Conservation (phyloP, 352 stramenopile species). For the Globisporangium iwayamae region DNA sequence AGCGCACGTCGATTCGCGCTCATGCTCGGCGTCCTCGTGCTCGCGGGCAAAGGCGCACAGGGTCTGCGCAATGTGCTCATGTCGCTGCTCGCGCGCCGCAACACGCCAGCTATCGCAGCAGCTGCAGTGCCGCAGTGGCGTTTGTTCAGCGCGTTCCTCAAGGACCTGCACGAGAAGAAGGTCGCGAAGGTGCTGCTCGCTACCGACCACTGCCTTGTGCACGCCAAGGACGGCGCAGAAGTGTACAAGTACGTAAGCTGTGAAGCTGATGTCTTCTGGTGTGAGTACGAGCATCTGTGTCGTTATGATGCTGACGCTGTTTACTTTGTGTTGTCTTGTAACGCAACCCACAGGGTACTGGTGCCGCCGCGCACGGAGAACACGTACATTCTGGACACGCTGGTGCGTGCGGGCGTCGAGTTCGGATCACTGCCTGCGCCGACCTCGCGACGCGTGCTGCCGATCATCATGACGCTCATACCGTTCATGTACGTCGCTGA, state of each 20-base stretch:
- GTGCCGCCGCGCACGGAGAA: conserved; percentile 71
- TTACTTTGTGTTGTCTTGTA: conserved; percentile 3
- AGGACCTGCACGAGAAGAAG: conserved; percentile 39
- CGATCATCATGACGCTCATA: conserved; percentile 60
- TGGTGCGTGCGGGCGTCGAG: conserved; percentile 59
- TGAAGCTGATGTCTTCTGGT: background rate
- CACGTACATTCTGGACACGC: conserved; percentile 62
- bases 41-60: conserved; percentile 34
- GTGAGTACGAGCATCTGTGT: background rate
- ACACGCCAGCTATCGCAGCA: conserved; percentile 14
- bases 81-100: conserved; percentile 10
- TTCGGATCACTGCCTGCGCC: conserved; percentile 63
- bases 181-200: conserved; percentile 68
- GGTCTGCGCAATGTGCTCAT: conserved; percentile 24
- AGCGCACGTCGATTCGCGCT: conserved; percentile 28
- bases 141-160: conserved; percentile 73
- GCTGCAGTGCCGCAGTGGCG: conserved; percentile 32
- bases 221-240: conserved; percentile 33
- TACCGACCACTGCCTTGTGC: conserved; percentile 52
- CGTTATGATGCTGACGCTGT: conserved; percentile 10
- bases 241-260: conserved; percentile 58
- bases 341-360: conserved; percentile 38
- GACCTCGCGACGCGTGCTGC: conserved; percentile 37
- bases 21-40: conserved; percentile 40
- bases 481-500: conserved; percentile 51